Conservation (phyloP, 352 stramenopile species). For the Albugo candida region DNA sequence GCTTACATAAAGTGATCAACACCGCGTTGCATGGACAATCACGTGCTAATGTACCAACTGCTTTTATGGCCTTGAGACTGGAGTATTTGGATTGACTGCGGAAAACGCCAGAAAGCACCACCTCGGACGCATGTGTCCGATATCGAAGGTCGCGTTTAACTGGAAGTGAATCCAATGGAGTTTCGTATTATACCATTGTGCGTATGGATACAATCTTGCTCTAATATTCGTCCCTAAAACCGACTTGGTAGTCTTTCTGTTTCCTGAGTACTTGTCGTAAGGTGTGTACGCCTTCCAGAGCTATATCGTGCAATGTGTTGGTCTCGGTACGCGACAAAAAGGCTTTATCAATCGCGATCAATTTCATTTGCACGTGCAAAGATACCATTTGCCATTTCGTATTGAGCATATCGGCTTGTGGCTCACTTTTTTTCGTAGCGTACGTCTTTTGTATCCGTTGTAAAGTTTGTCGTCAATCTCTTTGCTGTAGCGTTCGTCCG, state of each 20-base stretch:
- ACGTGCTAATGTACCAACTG: slow-evolving; percentile 42
- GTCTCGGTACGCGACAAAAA: slow-evolving; percentile 19
- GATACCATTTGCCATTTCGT: slow-evolving; percentile 24
- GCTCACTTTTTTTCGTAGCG: slow-evolving; percentile 47
- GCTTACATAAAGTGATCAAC: slow-evolving; percentile 70
- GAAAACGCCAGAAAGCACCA: slow-evolving; percentile 40
- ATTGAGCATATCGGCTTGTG: slow-evolving; percentile 59
- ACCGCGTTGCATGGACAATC: slow-evolving; percentile 28
- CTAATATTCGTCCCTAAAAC: slow-evolving; percentile 19
- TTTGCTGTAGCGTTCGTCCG: too few species aligned
- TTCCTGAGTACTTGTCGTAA: slow-evolving; percentile 25
- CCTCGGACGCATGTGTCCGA: slow-evolving; percentile 46
- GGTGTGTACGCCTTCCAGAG: slow-evolving; percentile 42
- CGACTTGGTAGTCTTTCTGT: slow-evolving; percentile 27
- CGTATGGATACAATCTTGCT: slow-evolving; percentile 22
- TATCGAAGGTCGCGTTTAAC: slow-evolving; percentile 28
- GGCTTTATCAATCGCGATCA: slow-evolving; percentile 52
- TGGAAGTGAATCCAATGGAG: slow-evolving; percentile 43
- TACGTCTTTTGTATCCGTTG: slow-evolving; percentile 3
- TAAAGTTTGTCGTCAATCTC: too few species aligned
- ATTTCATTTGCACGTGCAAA: slow-evolving; percentile 31
- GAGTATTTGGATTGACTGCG: slow-evolving; percentile 25
- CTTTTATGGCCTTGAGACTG: slow-evolving; percentile 65
- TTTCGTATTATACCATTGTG: slow-evolving; percentile 26
- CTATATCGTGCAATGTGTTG: slow-evolving; percentile 23